phyloP scores from a whole-genome alignment of 371 early-diverging fungal species.

The Syncephalastrum sp. region DNA sequence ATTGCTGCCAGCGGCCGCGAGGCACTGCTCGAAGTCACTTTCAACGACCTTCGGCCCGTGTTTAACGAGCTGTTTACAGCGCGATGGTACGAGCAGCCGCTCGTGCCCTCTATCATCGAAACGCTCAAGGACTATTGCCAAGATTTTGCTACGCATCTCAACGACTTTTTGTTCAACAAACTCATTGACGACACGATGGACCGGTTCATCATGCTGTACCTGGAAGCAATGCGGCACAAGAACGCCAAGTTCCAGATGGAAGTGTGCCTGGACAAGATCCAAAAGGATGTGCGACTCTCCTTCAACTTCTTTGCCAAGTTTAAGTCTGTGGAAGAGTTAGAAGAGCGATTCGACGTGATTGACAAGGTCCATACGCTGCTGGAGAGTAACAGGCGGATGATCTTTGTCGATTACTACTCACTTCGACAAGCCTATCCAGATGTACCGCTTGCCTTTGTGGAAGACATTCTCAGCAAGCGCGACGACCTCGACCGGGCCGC shows the following conservation, averaged over 20 bases:
- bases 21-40: slow-evolving; percentile 79
- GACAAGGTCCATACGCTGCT: slow-evolving; percentile 72
- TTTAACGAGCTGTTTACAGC: slow-evolving; percentile 72
- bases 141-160: slow-evolving; percentile 77
- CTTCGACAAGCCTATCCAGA: slow-evolving; percentile 82
- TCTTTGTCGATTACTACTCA: slow-evolving; percentile 77
- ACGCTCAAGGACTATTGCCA: slow-evolving; percentile 89
- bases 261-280: slow-evolving; percentile 60
- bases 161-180: slow-evolving; percentile 83
- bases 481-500: slow-evolving; percentile 77
- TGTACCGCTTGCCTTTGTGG: slow-evolving; percentile 75
- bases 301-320: slow-evolving; percentile 69
- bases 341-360: slow-evolving; percentile 72
- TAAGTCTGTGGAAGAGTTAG: slow-evolving; percentile 62
- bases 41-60: slow-evolving; percentile 75
- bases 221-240: slow-evolving; percentile 83
- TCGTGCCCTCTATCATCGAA: slow-evolving; percentile 80
- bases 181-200: slow-evolving; percentile 85
- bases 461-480: slow-evolving; percentile 71
- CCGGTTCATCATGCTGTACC: slow-evolving; percentile 73
- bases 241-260: slow-evolving; percentile 72
- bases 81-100: slow-evolving; percentile 88
- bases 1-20: slow-evolving; percentile 72
- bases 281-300: slow-evolving; percentile 59
- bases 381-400: slow-evolving; percentile 60